A percentile compares a stretch with the other conserved stretches of the same genome.
Conservation (phyloP, 805 yeast species). For the Yarrowia sp. region DNA sequence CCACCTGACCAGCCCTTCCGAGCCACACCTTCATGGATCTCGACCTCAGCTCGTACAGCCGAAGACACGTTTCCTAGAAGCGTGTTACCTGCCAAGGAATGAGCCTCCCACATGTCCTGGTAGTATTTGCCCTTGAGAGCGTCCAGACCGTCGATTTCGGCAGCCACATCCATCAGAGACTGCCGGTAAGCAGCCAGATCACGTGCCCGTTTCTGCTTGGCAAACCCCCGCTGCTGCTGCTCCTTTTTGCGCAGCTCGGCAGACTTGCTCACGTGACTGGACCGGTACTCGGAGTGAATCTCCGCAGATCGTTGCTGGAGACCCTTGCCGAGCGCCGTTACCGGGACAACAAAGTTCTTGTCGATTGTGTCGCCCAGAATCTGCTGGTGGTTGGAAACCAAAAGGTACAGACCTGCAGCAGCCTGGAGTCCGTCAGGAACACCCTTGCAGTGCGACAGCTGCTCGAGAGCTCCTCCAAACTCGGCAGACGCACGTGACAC, state of each 20-base stretch:
- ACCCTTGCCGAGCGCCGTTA: slow-evolving; percentile 54
- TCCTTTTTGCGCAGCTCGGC: slow-evolving; percentile 65
- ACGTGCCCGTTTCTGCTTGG: slow-evolving; percentile 63
- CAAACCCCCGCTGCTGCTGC: slow-evolving; percentile 62
- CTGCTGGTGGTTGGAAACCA: slow-evolving; percentile 78
- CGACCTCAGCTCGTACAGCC: slow-evolving; percentile 78
- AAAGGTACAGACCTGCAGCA: slow-evolving; percentile 66
- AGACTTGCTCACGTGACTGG: slow-evolving; percentile 61
- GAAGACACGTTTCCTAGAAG: slow-evolving; percentile 65
- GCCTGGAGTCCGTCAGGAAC: slow-evolving; percentile 35
- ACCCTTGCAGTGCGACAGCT: slow-evolving; percentile 67
- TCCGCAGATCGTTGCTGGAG: slow-evolving; percentile 56
- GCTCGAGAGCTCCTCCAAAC: slow-evolving; percentile 74
- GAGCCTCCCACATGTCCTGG: slow-evolving; percentile 64
- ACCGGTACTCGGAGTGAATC: slow-evolving; percentile 63
- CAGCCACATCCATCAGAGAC: slow-evolving; percentile 70
- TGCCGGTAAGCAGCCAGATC: slow-evolving; percentile 72
- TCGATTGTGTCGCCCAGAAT: slow-evolving; percentile 65
- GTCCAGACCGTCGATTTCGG: slow-evolving; percentile 81
- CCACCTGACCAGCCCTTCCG: slow-evolving; percentile 88
- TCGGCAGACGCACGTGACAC: slow-evolving; percentile 69
- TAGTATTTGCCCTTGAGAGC: slow-evolving; percentile 76
- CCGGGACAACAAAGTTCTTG: slow-evolving; percentile 63
- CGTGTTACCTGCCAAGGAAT: slow-evolving; percentile 65
- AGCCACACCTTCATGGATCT: slow-evolving; percentile 80